Percentiles rank a stretch among this genome's conserved stretches.
These are phyloP conservation scores for Phytopythium mirpurense DNA, from an alignment of 352 stramenopile genomes.

Conservation along the genomic window DNA sequence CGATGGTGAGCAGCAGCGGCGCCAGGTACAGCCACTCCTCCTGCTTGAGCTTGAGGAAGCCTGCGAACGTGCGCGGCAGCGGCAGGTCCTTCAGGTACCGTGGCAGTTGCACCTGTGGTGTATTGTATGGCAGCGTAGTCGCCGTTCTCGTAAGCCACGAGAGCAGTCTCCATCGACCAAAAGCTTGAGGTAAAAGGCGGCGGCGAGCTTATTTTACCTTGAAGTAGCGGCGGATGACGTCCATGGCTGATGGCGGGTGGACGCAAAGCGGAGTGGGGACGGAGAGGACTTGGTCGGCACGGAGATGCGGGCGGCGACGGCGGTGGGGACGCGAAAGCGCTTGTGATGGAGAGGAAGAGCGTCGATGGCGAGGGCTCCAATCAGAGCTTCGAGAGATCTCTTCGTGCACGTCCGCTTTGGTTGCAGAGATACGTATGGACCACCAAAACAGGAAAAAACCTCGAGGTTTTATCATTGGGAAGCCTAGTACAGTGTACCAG, in stretches of 20 bases:
- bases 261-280: neutral
- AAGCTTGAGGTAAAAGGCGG: too few relatives aligned
- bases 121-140: too few relatives aligned
- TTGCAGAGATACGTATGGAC: conserved; percentile 6
- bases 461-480: conserved; percentile 6
- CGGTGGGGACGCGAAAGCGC: neutral
- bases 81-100: conserved; percentile 81
- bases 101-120: conserved; percentile 54
- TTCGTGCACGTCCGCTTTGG: too few relatives aligned
- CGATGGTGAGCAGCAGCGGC: conserved; percentile 74
- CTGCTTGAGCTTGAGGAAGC: conserved; percentile 83
- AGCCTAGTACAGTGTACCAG: too few relatives aligned
- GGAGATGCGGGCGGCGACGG: neutral
- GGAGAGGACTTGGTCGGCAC: neutral
- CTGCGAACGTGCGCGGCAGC: conserved; percentile 74
- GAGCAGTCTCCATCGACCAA: too few relatives aligned
- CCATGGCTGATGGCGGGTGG: conserved; percentile 26
- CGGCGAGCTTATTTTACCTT: too few relatives aligned
- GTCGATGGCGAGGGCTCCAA: too few relatives aligned
- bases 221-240: conserved; percentile 76
- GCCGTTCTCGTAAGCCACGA: too few relatives aligned
- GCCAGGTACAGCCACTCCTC: conserved; percentile 82
- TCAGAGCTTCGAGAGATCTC: too few relatives aligned
- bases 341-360: neutral
- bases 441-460: conserved; percentile 8